Base-by-base conservation (phyloP, 805 yeast species). In the Komagataella ulmi region DNA sequence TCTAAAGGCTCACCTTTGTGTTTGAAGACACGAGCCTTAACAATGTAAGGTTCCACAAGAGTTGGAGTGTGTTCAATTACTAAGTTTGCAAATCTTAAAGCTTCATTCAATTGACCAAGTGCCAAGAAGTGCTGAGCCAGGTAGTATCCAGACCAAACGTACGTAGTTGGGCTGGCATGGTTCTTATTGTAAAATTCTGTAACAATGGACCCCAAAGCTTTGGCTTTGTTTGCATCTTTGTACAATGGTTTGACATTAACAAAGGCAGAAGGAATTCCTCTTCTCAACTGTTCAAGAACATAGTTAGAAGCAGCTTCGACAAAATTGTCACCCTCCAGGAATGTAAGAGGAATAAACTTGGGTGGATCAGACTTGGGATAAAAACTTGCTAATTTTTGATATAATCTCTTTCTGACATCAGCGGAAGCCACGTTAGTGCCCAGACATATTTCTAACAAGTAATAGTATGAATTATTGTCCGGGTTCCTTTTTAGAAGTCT, bases 211-310 rank as follows among this genome's bases (percentile, higher is more conserved):
- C 75, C 80, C 52, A 87, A 74, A 2, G 73, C 56, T 7, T 58
- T 55, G 17, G 65, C 62, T 58, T 67, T 71, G 49, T 62, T 59
- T 50, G 55, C 69, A 49, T 72, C 76, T 52, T 70, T 74, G 67
- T 87, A 88, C 56, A 89, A 72, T 1, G 95, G 86, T 67, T 90
- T 89, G 49, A 93, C 79, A 58, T 87, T 84, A 52, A 84, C 84
- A 67, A 90, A 93, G 3, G 93, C 77, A 1, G 97, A 86, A 3
- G 98, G 98, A 40, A 89, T 93, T 45, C 96, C 95, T 52, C 88
- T 76, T 55, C 75, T 68, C 59, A 93, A 75, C 61, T 83, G 86
- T 3, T 72, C 65, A 4, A 75, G 53, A 48, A 90, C 66, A 63
- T 89, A 93, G 2, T 64, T 63, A 30, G 66, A 58, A 6, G 78